phyloP scores from a whole-genome alignment of 768 basidiomycete species.

The Amanita rimosa region DNA sequence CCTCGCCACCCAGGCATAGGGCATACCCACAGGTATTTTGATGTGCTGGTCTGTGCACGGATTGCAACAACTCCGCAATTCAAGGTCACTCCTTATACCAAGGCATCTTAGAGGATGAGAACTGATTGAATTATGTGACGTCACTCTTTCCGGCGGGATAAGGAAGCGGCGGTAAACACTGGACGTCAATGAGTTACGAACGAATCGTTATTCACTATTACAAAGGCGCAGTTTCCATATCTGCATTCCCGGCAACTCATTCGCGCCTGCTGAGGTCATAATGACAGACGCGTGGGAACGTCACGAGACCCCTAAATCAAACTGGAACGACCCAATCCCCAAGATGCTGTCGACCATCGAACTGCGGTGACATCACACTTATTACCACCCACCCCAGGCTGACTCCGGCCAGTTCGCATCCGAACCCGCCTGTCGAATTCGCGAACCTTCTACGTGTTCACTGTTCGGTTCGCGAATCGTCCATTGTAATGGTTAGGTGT shows the following conservation, averaged over 20 bases:
- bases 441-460: too few species aligned
- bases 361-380: neutral
- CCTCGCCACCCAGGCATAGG: neutral
- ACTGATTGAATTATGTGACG: slow-evolving; percentile 1
- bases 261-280: neutral
- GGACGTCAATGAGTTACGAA: neutral
- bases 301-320: neutral
- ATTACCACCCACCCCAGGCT: neutral
- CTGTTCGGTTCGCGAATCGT: too few species aligned
- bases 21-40: neutral
- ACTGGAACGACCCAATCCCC: too few species aligned
- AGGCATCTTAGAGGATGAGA: slow-evolving; percentile 1
- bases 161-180: neutral
- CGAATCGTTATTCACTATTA: neutral
- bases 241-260: neutral
- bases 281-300: neutral
- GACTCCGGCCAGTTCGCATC: neutral
- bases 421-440: too few species aligned
- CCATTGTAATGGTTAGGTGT: too few species aligned
- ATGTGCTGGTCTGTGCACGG: neutral
- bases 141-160: neutral
- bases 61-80: neutral
- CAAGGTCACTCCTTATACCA: neutral
- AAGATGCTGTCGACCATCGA: neutral
- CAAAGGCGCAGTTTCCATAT: neutral